Base-by-base conservation (phyloP, 1,284 basidiomycete genomes). In the Coniferiporia sulphurascens region DNA sequence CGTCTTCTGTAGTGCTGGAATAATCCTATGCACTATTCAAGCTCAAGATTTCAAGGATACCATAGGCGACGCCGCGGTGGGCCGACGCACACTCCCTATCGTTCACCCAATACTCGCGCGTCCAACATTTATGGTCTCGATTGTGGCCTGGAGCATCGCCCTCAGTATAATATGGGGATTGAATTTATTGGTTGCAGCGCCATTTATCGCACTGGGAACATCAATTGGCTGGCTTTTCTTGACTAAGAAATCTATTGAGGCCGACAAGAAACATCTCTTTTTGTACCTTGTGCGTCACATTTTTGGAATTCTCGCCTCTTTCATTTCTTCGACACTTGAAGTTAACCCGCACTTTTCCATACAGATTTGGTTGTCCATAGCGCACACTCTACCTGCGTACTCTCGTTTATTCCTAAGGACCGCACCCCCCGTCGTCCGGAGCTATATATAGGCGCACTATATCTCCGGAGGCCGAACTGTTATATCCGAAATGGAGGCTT, bases 1-100 rank as follows among this genome's bases (percentile, higher is more conserved):
- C 2, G 56, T 73, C 50, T 32, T 68, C 15, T 60, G 63, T 48
- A 76, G 71, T 55, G 68, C 64, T 1, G 59, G 69, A 5, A 65
- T 75, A 45, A 67, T 73, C 57, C 63, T 68, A 48, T 68, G 73
- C 1, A 76, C 76, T 6, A 71, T 75, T 7, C 74, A 77, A 4
- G 69, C 72, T 0, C 74, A 77, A 63, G 77, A 78, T 58, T 78
- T 76, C 64, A 69, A 70, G 32, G 78, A 79, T 54, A 67, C 71
- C 7, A 68, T 66, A 5, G 78, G 78, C 4, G 77, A 79, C 61
- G 62, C 58, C 3, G 63, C 49, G 6, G 66, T 69, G 27, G 76
- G 76, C 12, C 69, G 77, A 13, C 67, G 64, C 1, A 79, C 78
- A 0, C 63, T 78, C 10, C 76, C 77, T 13, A 73, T 78, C 51